These are phyloP conservation scores for Firmiana major DNA, from an alignment of 345 rosid species.

Conservation along the genomic window DNA sequence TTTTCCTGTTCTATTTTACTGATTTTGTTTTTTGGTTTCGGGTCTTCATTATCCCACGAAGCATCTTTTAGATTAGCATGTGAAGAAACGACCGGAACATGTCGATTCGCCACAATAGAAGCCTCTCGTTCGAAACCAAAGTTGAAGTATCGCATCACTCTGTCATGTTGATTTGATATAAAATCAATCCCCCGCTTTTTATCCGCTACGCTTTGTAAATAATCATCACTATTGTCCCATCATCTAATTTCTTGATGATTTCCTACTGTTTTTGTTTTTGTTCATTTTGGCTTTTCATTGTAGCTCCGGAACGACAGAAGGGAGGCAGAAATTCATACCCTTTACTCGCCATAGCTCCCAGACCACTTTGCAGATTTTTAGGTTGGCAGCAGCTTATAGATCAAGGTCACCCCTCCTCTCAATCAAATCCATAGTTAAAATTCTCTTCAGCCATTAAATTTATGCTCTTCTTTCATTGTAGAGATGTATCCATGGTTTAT, in stretches of 20 bases:
- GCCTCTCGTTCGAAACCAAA: neutral
- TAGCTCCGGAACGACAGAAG: slow-evolving; percentile 97
- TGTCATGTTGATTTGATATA: neutral
- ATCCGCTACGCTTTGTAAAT: neutral
- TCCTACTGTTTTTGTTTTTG: neutral
- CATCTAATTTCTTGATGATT: neutral
- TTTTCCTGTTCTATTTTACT: neutral
- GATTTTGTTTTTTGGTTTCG: neutral
- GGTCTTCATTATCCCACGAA: neutral
- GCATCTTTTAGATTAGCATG: slow-evolving; percentile 3
- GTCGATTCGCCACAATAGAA: neutral
- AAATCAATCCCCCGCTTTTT: neutral
- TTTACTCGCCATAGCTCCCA: slow-evolving; percentile 71
- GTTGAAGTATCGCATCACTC: neutral
- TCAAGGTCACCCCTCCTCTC: slow-evolving; percentile 47
- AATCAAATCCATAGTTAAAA: neutral
- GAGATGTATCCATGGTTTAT: neutral
- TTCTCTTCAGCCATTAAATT: neutral
- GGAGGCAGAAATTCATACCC: slow-evolving; percentile 80
- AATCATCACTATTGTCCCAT: neutral
- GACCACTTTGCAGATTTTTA: slow-evolving; percentile 74
- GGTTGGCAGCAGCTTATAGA: slow-evolving; percentile 84
- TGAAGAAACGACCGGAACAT: neutral
- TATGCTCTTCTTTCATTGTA: neutral
- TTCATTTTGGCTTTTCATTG: neutral